Conservation (phyloP, 352 stramenopile species). For the Globisporangium rhizosaccharum region DNA sequence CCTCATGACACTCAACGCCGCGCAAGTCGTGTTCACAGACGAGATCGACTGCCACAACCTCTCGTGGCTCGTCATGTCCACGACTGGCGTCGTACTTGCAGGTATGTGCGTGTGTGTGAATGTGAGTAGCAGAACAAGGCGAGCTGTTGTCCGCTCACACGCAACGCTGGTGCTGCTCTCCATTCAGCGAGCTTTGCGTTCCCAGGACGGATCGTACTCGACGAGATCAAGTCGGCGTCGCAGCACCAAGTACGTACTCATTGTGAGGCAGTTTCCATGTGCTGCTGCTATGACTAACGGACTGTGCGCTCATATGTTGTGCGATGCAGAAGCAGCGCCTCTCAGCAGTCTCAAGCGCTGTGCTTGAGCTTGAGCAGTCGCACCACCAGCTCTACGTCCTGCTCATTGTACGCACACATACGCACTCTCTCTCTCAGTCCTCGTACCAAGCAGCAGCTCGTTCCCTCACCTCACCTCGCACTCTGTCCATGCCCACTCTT, state of each 20-base stretch:
- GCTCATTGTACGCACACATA: slow-evolving; percentile 35
- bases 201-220: slow-evolving; percentile 46
- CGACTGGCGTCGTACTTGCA: slow-evolving; percentile 48
- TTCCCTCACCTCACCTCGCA: not conserved
- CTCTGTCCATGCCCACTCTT: not conserved
- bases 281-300: not conserved
- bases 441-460: not conserved
- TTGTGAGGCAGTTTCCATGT: not conserved
- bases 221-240: slow-evolving; percentile 53
- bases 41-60: slow-evolving; percentile 66
- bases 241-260: slow-evolving; percentile 34
- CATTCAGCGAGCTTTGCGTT: slow-evolving; percentile 53
- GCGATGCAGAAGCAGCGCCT: slow-evolving; percentile 29
- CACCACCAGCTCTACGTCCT: slow-evolving; percentile 67
- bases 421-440: not conserved
- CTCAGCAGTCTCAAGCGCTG: slow-evolving; percentile 17
- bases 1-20: slow-evolving; percentile 47
- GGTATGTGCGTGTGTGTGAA: slow-evolving; percentile 16
- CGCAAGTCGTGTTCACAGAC: slow-evolving; percentile 39
- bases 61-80: slow-evolving; percentile 69
- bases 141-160: not conserved
- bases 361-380: slow-evolving; percentile 57
- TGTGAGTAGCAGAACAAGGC: not conserved
- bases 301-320: not conserved
- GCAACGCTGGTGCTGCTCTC: too few species aligned